These are phyloP conservation scores for Aureobasidium sp. DNA, from an alignment of 2,329 filamentous ascomycete genomes.

Conservation along the genomic window DNA sequence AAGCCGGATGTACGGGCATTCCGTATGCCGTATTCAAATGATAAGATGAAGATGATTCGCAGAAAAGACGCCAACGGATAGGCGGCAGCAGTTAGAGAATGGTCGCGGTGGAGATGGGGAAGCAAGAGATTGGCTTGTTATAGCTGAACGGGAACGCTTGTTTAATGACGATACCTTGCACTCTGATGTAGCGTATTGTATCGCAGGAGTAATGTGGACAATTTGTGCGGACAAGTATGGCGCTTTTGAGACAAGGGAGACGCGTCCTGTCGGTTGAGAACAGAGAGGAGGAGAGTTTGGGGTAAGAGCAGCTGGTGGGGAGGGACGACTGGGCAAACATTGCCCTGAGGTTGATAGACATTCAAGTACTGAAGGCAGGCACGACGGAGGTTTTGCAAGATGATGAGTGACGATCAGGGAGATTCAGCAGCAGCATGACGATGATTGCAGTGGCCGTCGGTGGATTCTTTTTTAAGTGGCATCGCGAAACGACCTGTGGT, in stretches of 20 bases:
- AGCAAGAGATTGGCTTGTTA: constrained; percentile 7
- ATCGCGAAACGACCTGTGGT: constrained; percentile 6
- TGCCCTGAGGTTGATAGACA: neutral
- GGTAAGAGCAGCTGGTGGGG: neutral
- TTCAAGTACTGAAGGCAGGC: neutral
- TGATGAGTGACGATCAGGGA: neutral
- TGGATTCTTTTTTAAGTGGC: constrained; percentile 5
- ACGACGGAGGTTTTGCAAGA: neutral
- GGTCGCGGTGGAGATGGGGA: constrained; percentile 4
- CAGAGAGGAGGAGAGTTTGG: neutral
- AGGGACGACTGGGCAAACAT: neutral
- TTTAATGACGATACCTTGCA: neutral
- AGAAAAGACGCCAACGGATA: constrained; percentile 4
- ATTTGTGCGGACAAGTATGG: neutral
- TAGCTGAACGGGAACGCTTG: neutral
- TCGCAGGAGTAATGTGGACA: neutral
- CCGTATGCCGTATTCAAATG: neutral
- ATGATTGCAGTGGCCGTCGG: constrained; percentile 9
- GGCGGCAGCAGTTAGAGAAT: neutral
- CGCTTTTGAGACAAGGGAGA: neutral
- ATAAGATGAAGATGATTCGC: neutral
- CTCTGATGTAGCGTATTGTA: neutral
- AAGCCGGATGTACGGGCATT: neutral
- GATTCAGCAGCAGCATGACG: neutral
- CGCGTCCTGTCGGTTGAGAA: neutral